These are phyloP conservation scores for Nyctanthes arbortristis DNA, from an alignment of 257 asterid species.

Conservation along the genomic window DNA sequence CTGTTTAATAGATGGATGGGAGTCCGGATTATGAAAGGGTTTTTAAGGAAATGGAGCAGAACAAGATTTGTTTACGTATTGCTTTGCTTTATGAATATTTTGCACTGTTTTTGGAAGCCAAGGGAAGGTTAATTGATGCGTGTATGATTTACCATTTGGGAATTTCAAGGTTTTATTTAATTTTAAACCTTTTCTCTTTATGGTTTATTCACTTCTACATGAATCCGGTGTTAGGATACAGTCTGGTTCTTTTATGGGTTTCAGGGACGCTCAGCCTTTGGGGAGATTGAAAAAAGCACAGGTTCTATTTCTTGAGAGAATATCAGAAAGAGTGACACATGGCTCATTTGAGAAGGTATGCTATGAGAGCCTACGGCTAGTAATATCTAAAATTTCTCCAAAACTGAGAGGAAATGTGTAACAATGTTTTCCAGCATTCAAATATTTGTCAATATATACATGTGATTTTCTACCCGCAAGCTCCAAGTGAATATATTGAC, in stretches of 20 bases:
- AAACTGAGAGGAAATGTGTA: conserved; percentile 8
- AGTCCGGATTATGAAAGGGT: conserved; percentile 61
- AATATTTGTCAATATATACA: background rate
- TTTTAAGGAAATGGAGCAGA: conserved; percentile 63
- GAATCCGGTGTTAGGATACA: background rate
- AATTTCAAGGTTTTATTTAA: conserved; percentile 93
- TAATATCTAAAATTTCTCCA: background rate
- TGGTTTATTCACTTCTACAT: background rate
- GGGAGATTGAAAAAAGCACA: conserved; percentile 91
- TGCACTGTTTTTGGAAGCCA: conserved; percentile 74
- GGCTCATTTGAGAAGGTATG: conserved; percentile 70
- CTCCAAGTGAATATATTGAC: background rate
- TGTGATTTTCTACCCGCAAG: conserved; percentile 5
- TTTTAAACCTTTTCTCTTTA: conserved; percentile 17
- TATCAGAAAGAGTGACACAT: conserved; percentile 63
- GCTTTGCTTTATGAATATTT: conserved; percentile 71
- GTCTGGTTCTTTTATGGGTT: conserved; percentile 14
- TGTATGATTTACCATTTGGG: conserved; percentile 74
- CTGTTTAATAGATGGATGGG: conserved; percentile 70
- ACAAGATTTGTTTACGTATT: conserved; percentile 57
- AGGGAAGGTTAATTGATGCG: conserved; percentile 80
- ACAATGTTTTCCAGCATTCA: conserved; percentile 5
- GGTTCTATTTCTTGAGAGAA: conserved; percentile 87
- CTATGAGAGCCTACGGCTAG: conserved; percentile 9
- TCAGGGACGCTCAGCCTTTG: conserved; percentile 80